phyloP scores from a whole-genome alignment of 257 asterid species.

The Solanum phureja region DNA sequence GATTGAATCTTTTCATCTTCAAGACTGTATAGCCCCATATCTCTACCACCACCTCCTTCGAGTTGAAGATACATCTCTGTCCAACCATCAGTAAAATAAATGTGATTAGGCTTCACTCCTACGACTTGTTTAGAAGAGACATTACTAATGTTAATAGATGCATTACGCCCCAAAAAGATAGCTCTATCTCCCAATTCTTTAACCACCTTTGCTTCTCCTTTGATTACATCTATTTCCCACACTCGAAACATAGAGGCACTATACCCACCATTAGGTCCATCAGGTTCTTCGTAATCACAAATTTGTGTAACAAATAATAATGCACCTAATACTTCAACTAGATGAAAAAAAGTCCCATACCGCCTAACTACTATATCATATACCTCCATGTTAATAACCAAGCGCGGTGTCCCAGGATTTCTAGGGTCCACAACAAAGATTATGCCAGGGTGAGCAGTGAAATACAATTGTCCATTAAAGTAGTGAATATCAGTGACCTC shows the following conservation, averaged over 20 bases:
- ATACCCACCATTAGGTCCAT: neutral
- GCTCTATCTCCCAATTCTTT: neutral
- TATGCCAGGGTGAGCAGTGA: neutral
- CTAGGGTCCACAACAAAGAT: neutral
- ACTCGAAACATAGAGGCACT: neutral
- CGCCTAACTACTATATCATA: neutral
- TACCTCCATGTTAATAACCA: neutral
- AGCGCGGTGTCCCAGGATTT: neutral
- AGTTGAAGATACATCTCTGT: neutral
- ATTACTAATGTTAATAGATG: neutral
- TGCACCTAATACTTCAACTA: neutral
- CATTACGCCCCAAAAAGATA: neutral
- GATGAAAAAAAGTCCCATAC: neutral
- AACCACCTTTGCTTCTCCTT: neutral
- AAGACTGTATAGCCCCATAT: too few relatives aligned
- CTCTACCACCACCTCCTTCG: too few relatives aligned
- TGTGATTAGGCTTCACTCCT: neutral
- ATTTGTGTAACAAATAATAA: neutral
- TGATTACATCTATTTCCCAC: neutral
- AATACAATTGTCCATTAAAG: neutral
- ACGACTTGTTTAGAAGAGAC: neutral
- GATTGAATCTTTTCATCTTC: too few relatives aligned
- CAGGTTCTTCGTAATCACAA: neutral
- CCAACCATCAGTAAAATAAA: neutral
- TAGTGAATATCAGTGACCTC: neutral